Conservation (phyloP, 306 rosid species). For the Morella rubra region DNA sequence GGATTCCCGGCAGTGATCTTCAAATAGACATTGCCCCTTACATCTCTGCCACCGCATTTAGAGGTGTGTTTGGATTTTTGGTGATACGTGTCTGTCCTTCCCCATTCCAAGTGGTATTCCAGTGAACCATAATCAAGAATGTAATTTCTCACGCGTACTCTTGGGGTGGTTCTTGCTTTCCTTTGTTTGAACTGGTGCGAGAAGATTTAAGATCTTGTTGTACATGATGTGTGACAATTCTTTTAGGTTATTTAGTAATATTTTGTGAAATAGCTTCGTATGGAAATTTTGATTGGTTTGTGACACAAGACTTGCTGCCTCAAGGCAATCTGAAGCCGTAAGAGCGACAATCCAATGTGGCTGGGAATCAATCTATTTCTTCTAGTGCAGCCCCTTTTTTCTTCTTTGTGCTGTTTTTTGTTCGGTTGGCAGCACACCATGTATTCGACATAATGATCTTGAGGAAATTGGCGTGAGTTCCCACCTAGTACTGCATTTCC, state of each 20-base stretch:
- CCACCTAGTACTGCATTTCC: no score
- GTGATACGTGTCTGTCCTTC: slow-evolving; percentile 38
- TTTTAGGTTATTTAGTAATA: slow-evolving; percentile 67
- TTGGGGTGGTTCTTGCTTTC: slow-evolving; percentile 41
- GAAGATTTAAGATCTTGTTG: slow-evolving; percentile 51
- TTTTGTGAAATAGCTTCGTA: slow-evolving; percentile 42
- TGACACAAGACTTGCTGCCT: slow-evolving; percentile 20
- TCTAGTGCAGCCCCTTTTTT: slow-evolving; percentile 15
- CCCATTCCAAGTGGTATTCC: slow-evolving; percentile 47
- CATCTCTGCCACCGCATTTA: slow-evolving; percentile 45
- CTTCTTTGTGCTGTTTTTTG: slow-evolving; percentile 11
- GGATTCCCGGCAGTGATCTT: slow-evolving; percentile 25
- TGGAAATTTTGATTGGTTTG: slow-evolving; percentile 36
- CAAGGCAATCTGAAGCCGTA: slow-evolving; percentile 17
- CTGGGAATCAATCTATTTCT: background rate
- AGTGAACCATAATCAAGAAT: slow-evolving; percentile 49
- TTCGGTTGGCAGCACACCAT: slow-evolving; percentile 3
- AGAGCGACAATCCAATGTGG: slow-evolving; percentile 10
- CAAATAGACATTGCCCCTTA: slow-evolving; percentile 40
- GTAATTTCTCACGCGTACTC: slow-evolving; percentile 62
- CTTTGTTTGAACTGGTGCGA: slow-evolving; percentile 40
- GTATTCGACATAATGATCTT: background rate
- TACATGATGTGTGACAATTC: slow-evolving; percentile 80
- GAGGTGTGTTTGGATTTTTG: slow-evolving; percentile 54
- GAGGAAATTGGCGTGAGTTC: background rate